Conservation (phyloP, 2,329 filamentous ascomycete species). For the Uncinocarpus reesii region DNA sequence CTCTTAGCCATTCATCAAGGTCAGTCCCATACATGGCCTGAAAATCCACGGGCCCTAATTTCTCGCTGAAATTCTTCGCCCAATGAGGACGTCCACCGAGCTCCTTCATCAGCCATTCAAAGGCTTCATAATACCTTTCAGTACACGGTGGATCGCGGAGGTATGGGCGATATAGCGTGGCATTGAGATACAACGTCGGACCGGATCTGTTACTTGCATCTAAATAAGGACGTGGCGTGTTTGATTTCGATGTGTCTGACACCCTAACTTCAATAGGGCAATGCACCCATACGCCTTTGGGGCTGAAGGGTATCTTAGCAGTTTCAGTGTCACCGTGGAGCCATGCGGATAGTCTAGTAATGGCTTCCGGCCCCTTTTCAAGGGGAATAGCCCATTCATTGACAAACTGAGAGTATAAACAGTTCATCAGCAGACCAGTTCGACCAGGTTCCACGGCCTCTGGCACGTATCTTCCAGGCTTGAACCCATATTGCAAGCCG, state of each 20-base stretch:
- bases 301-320: constrained; percentile 67
- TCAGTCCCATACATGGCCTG: constrained; percentile 58
- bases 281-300: constrained; percentile 71
- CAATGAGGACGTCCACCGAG: constrained; percentile 75
- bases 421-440: constrained; percentile 85
- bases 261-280: constrained; percentile 89
- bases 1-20: constrained; percentile 54
- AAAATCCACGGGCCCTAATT: constrained; percentile 49
- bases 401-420: constrained; percentile 94
- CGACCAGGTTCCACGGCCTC: constrained; percentile 71
- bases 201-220: constrained; percentile 60
- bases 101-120: constrained; percentile 83
- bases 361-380: constrained; percentile 72
- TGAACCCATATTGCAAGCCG: constrained; percentile 93
- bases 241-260: constrained; percentile 52
- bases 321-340: constrained; percentile 62
- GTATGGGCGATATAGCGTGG: constrained; percentile 79
- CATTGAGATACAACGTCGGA: constrained; percentile 79
- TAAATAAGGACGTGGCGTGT: constrained; percentile 51
- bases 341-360: constrained; percentile 76
- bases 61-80: constrained; percentile 76
- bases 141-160: constrained; percentile 64
- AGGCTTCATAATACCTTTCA: constrained; percentile 72
- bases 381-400: constrained; percentile 96
- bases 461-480: constrained; percentile 51